phyloP scores from a whole-genome alignment of 257 asterid species.

The Linaria vulgaris region DNA sequence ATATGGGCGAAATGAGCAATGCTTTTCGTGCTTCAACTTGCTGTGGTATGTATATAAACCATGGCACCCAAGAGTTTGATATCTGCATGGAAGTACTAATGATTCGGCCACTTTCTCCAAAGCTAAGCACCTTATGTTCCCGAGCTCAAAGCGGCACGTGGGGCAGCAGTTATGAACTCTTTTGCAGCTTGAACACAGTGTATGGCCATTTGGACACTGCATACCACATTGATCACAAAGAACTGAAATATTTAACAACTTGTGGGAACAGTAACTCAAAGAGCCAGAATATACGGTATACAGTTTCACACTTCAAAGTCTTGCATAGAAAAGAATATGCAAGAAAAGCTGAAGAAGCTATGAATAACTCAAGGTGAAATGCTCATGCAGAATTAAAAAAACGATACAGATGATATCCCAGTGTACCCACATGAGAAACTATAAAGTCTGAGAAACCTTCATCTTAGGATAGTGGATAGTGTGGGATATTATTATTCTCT shows the following conservation, averaged over 20 bases:
- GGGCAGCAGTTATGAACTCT: conserved; percentile 63
- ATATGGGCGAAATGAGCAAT: conserved; percentile 74
- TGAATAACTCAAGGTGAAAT: neutral
- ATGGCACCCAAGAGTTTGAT: conserved; percentile 61
- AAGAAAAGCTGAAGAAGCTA: neutral
- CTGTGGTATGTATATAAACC: conserved; percentile 60
- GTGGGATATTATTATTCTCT: no score
- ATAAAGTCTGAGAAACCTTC: neutral
- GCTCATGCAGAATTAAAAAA: neutral
- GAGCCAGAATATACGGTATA: neutral
- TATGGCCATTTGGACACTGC: conserved; percentile 96
- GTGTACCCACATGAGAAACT: neutral
- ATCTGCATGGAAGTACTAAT: conserved; percentile 76
- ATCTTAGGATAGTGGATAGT: neutral
- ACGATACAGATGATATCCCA: neutral
- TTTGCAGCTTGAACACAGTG: conserved; percentile 70
- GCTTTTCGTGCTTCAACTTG: conserved; percentile 68
- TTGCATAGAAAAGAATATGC: neutral
- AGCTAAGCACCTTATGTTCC: conserved; percentile 80
- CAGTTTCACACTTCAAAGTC: no score
- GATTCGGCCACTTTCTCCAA: conserved; percentile 80
- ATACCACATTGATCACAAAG: conserved; percentile 1
- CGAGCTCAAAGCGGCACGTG: conserved; percentile 58
- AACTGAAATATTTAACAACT: no score
- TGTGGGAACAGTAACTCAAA: neutral